Evolutionary conservation across 495 filamentous ascomycete species (phyloP), one percentile per base, ranked within the genome.

Genomic region (Penicillium psychrofluorescens): DNA sequence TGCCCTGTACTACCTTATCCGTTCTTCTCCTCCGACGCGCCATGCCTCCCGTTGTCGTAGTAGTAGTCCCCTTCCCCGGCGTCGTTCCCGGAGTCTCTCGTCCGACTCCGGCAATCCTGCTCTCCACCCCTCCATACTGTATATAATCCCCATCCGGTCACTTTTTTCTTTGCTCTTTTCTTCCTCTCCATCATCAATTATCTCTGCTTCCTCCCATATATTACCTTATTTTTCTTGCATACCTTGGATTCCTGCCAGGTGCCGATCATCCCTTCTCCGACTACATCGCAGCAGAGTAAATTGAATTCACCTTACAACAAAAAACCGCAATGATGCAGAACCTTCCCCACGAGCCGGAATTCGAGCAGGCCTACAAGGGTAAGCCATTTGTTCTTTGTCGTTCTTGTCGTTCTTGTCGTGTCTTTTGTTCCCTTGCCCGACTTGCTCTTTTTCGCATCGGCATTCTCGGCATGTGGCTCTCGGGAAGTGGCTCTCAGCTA

Each of bases 361-460:
- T 97, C 74, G 83, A 96, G 81, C 92, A 98, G 78, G 92, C 92
- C 51, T 95, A 94, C 78, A 89, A 92, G 71, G 90, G 90, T 95
- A 73, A 62, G 64, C 58, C 8, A 38, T 11, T 36, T 9, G 35
- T 11, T 12, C 27, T 35, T 39, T n/a, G n/a, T n/a, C n/a, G n/a
- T n/a, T n/a, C n/a, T 14, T 27, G 8, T 11, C 36, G 12, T 27
- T 16, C 12, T 32, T 30, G 29, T 11, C 29, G 12, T 14, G 37
- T 31, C 13, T 33, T 27, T 2, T 22, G 36, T 28, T 40, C 41
- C 28, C 22, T 34, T 34, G 32, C 29, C 41, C 48, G 15, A 40
- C 8, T 48, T 29, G 39, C 40, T 45, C 45, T 33, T 36, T 43
- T 43, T 36, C 29, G 38, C 44, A 43, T 50, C 55, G 56, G 53